Conservation (phyloP, 106 monocot genomes). For the Dioscorea dumetorum region DNA sequence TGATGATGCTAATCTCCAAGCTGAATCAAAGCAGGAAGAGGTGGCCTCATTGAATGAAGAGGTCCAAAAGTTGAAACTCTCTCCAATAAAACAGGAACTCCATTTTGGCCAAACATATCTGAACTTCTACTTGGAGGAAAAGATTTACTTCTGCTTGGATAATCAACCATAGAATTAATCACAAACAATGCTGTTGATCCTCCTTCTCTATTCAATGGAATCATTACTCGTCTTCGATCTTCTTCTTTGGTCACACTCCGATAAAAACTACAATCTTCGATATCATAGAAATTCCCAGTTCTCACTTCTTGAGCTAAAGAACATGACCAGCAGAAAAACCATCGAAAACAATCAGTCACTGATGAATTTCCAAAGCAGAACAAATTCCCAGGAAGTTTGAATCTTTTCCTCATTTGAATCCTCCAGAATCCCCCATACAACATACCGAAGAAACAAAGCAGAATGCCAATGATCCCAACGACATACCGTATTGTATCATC, state of each 20-base stretch:
- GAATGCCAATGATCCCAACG: conserved; percentile 6
- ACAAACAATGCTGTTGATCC: too few species aligned
- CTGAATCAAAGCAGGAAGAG: too few species aligned
- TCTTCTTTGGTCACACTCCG: background rate
- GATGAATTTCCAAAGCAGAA: background rate
- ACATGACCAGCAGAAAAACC: conserved; percentile 3
- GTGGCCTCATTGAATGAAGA: too few species aligned
- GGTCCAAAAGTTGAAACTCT: too few species aligned
- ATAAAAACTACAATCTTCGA: background rate
- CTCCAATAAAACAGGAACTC: too few species aligned
- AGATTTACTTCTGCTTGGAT: too few species aligned
- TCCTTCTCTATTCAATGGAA: too few species aligned
- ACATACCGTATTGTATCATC: conserved; percentile 8
- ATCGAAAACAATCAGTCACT: background rate
- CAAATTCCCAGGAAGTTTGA: background rate
- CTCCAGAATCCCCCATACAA: conserved; percentile 49
- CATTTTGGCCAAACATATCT: too few species aligned
- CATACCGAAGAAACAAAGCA: conserved; percentile 20
- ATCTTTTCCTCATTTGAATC: background rate
- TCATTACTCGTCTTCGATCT: too few species aligned
- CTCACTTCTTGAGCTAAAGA: conserved; percentile 5
- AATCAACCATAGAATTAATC: too few species aligned
- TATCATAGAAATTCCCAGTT: conserved; percentile 1
- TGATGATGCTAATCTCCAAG: too few species aligned
- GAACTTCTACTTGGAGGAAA: too few species aligned